phyloP scores from a whole-genome alignment of 139 green algal genomes.

The Picochlorum sp. region DNA sequence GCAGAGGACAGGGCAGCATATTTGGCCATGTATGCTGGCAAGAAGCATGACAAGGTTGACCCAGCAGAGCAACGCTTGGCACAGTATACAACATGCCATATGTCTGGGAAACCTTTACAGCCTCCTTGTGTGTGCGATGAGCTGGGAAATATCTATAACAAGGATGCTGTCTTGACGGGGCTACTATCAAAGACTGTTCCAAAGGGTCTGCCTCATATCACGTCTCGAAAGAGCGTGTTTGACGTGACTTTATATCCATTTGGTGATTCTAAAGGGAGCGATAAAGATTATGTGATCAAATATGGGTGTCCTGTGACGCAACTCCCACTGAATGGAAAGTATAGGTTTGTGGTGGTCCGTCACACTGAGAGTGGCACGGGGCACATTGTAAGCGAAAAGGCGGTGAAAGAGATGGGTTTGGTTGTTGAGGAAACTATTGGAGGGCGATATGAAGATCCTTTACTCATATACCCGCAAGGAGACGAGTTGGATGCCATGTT shows the following conservation, averaged over 20 bases:
- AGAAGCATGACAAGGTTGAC: constrained; percentile 73
- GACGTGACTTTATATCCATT: constrained; percentile 48
- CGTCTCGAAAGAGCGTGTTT: constrained; percentile 48
- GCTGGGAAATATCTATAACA: constrained; percentile 65
- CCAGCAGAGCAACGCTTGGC: constrained; percentile 58
- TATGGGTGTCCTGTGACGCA: constrained; percentile 73
- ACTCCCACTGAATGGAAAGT: constrained; percentile 53
- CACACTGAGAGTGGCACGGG: constrained; percentile 29
- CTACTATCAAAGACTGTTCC: constrained; percentile 65
- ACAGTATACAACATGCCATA: constrained; percentile 60
- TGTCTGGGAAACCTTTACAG: constrained; percentile 56
- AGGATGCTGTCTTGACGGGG: constrained; percentile 38
- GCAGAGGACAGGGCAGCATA: constrained; percentile 76
- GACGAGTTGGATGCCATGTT: constrained; percentile 38
- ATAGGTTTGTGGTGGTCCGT: constrained; percentile 40
- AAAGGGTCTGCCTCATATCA: constrained; percentile 54
- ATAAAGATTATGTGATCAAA: constrained; percentile 9
- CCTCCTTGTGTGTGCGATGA: constrained; percentile 69
- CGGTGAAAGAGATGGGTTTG: constrained; percentile 52
- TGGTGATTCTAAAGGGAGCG: not conserved
- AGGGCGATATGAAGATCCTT: constrained; percentile 26
- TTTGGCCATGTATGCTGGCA: constrained; percentile 81
- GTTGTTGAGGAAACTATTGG: constrained; percentile 48
- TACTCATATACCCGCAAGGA: constrained; percentile 48
- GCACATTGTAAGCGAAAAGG: constrained; percentile 67